These are phyloP conservation scores for Lipomyces sp. DNA, from an alignment of 805 yeast species.

Conservation along the genomic window DNA sequence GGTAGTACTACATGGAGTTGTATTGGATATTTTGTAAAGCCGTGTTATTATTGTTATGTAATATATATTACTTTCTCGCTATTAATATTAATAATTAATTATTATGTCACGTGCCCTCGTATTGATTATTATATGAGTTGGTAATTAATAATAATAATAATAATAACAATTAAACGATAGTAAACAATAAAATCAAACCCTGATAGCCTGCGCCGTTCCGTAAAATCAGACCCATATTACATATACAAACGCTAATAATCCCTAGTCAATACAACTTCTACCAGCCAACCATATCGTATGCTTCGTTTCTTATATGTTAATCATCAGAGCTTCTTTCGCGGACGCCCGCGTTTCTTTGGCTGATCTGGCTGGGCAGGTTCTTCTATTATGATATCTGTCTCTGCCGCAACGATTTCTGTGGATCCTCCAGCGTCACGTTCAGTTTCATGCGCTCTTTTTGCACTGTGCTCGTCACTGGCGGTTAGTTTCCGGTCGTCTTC, in stretches of 20 bases:
- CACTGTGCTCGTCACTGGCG: neutral
- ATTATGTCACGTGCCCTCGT: too few relatives aligned
- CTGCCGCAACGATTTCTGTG: neutral
- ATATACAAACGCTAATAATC: neutral
- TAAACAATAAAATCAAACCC: neutral
- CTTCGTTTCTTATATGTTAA: neutral
- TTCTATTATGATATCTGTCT: neutral
- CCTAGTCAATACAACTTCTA: neutral
- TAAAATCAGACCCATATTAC: constrained; percentile 1
- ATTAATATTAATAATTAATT: too few relatives aligned
- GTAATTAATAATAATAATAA: too few relatives aligned
- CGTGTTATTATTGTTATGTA: too few relatives aligned
- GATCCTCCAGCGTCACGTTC: neutral
- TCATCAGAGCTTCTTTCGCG: neutral
- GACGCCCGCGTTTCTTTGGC: neutral
- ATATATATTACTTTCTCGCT: too few relatives aligned
- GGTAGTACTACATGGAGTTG: neutral
- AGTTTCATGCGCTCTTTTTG: neutral
- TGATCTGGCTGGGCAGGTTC: constrained; percentile 2
- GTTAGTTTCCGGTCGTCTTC: neutral
- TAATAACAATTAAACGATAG: neutral
- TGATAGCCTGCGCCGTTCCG: constrained; percentile 3
- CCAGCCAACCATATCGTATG: neutral
- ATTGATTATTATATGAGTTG: too few relatives aligned
- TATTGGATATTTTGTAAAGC: neutral